Base-by-base conservation (phyloP, 129 eudicot species). In the Flaveria trinervia region DNA sequence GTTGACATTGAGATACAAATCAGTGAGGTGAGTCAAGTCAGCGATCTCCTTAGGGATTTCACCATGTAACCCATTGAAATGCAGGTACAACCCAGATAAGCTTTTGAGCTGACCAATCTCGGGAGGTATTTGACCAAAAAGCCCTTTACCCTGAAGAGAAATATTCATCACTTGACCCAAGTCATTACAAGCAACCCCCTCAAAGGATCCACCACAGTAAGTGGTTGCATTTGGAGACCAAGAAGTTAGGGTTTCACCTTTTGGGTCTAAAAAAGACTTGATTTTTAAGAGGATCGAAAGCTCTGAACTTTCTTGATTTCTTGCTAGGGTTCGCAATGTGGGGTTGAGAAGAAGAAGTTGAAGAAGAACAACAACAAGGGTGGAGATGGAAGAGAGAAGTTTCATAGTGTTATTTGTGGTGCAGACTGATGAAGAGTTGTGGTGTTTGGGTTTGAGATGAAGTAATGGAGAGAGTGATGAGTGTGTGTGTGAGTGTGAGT, bases 81-180 rank as follows among this genome's bases (percentile, higher is more conserved):
- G 99, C 79, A 95, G 51, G 84, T 89, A 95, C 86, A 95, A 76
- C 79, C 99, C 99, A 82, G 94, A 74, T 68, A 95, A 88, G 87
- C 82, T 85, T 78, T 82, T 88, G 18, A 95, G 96, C 68, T 45
- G 86, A 25, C 96, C 97, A 85, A 95, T 88, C 86, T 88, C 96
- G 41, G 96, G 90, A 14, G 97, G 91, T 56, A 95, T 70, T 54
- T 81, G 41, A 49, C 99, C 99, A 59, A 73, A 55, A 72, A 95
- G 92, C 60, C 96, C 99, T 79, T 85, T 95, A 1, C 99, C 99
- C 75, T 95, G 99, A 71, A 95, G 86, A n/a, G 99, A 91, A 74
- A 95, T 88, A 74, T 91, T 95, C 65, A 90, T 94, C 71, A 95
- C 92, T 44, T 89, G 78, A 57, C 99, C 97, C 25, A 17, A 9